Percentiles rank a stretch among this genome's conserved stretches.
phyloP scores from a whole-genome alignment of 2,329 filamentous ascomycete genomes.

The Pseudonectria buxi region DNA sequence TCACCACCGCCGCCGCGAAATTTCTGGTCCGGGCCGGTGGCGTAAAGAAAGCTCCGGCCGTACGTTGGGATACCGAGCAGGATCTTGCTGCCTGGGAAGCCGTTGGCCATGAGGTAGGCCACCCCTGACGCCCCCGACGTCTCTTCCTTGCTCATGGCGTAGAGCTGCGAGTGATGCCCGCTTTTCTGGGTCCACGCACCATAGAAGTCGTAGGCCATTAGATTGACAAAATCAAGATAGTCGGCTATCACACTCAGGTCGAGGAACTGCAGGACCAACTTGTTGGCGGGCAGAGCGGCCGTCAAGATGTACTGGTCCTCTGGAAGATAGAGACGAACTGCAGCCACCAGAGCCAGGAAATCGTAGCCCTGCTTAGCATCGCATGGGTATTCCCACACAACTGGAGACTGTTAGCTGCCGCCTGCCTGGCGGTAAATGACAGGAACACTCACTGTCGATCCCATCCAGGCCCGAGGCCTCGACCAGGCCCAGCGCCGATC shows the following conservation, averaged over 20 bases:
- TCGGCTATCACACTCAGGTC: conserved; percentile 55
- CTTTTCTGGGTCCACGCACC: conserved; percentile 61
- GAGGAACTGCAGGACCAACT: conserved; percentile 61
- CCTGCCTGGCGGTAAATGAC: background rate
- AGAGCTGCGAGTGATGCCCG: conserved; percentile 73
- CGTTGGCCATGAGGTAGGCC: conserved; percentile 56
- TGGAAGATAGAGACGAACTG: conserved; percentile 60
- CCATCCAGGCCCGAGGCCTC: conserved; percentile 55
- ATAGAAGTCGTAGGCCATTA: conserved; percentile 76
- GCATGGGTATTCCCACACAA: conserved; percentile 74
- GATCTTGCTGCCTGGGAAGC: conserved; percentile 64
- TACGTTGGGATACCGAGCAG: conserved; percentile 70
- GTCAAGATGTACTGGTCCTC: conserved; percentile 63
- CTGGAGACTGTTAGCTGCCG: conserved; percentile 33
- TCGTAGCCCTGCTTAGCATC: conserved; percentile 59
- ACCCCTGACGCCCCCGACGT: conserved; percentile 62
- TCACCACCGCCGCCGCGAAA: conserved; percentile 51
- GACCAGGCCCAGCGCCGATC: conserved; percentile 59
- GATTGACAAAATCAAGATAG: conserved; percentile 68
- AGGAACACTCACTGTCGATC: conserved; percentile 58
- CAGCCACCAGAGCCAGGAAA: conserved; percentile 62
- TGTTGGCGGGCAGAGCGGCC: conserved; percentile 63
- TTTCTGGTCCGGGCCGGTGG: conserved; percentile 56
- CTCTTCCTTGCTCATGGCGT: conserved; percentile 52
- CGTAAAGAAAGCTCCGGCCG: conserved; percentile 66